Evolutionary conservation across 129 eudicot species (phyloP).

Genomic region (Saposhnikovia divaricata): DNA sequence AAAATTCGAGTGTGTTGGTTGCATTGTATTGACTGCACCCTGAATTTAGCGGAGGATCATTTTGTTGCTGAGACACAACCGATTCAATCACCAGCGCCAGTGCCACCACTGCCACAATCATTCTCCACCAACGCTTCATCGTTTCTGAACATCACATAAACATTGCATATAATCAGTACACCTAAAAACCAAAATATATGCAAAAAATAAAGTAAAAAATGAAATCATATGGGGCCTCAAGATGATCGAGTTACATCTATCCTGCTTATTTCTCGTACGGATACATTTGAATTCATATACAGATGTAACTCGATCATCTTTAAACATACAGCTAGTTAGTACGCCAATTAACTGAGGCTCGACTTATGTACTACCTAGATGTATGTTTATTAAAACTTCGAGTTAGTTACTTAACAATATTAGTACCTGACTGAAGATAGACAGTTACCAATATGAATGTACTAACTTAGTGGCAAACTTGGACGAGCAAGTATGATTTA

Average conservation of each 20-base stretch:
- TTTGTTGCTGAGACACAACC: conserved; percentile 43
- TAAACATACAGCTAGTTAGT: not conserved
- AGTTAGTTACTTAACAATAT: not conserved
- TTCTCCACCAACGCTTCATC: conserved; percentile 6
- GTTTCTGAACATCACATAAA: not conserved
- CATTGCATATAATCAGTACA: not conserved
- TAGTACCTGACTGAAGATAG: not conserved
- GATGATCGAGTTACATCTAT: not conserved
- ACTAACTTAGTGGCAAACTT: not conserved
- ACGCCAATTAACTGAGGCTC: not conserved
- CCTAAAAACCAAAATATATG: not conserved
- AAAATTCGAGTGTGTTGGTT: conserved; percentile 29
- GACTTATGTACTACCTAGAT: not conserved
- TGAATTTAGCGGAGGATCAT: conserved; percentile 26
- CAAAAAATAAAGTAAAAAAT: not conserved
- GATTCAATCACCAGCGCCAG: conserved; percentile 1
- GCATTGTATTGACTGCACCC: conserved; percentile 59
- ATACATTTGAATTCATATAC: not conserved
- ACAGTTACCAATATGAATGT: not conserved
- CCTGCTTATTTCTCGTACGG: not conserved
- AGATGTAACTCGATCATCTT: not conserved
- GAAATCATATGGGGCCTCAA: not conserved
- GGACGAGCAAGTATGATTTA: not conserved
- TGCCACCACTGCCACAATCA: conserved; percentile 3
- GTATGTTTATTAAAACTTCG: not conserved